These are phyloP conservation scores for Neckera pumila DNA, from an alignment of 225 moss, liverwort and hornwort genomes.

Conservation along the genomic window DNA sequence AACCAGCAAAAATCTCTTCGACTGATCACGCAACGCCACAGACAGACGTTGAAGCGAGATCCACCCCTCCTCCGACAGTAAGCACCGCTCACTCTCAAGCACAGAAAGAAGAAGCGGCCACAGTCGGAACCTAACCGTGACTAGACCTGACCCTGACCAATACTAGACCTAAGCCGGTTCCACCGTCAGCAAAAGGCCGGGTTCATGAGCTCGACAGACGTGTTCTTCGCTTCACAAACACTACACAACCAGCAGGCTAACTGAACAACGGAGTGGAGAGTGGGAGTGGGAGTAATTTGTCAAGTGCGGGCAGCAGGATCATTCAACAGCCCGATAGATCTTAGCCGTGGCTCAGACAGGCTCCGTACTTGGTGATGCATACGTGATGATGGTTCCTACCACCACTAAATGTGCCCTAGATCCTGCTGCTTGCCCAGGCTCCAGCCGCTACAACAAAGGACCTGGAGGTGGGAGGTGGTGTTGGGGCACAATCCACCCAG, in stretches of 20 bases:
- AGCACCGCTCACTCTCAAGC: neutral
- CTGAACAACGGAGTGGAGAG: neutral
- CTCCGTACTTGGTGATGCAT: neutral
- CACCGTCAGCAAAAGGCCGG: neutral
- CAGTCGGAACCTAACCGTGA: neutral
- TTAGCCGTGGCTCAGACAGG: neutral
- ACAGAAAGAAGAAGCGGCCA: neutral
- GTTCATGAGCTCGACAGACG: slow-evolving; percentile 7
- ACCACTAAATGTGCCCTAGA: slow-evolving; percentile 1
- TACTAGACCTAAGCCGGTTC: neutral
- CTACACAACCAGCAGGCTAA: neutral
- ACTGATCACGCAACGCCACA: neutral
- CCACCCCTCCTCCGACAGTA: neutral
- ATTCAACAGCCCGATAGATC: neutral
- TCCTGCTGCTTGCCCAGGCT: neutral
- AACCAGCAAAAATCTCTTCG: neutral
- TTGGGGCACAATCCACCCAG: neutral
- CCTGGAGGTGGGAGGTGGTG: slow-evolving; percentile 12
- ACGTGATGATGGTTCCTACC: neutral
- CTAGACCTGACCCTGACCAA: neutral
- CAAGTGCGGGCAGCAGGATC: neutral
- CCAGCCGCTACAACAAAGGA: slow-evolving; percentile 24
- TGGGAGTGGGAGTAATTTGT: neutral
- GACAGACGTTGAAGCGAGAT: neutral
- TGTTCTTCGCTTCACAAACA: neutral